phyloP scores from a whole-genome alignment of 176 grass and related monocot genomes.

The Urochloa ruziziensis region DNA sequence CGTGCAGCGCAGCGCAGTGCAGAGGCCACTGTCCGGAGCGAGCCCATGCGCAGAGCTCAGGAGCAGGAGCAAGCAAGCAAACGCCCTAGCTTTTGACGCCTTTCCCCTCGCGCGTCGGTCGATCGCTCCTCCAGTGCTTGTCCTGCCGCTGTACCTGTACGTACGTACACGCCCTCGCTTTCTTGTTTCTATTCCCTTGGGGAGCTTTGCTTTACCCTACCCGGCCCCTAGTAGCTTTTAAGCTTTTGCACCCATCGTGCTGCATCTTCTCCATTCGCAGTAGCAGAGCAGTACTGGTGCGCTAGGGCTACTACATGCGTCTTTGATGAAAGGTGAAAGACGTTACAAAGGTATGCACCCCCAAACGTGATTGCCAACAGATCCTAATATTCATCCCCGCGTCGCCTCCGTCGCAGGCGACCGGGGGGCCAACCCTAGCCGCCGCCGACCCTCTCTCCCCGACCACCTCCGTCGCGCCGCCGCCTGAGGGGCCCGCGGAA shows the following conservation, averaged over 20 bases:
- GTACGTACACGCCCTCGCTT: not conserved
- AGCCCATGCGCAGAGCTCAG: not conserved
- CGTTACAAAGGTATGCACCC: slow-evolving; percentile 15
- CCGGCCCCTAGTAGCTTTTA: too few relatives aligned
- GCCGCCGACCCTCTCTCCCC: too few relatives aligned
- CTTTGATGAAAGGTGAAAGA: slow-evolving; percentile 35
- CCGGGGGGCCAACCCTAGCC: too few relatives aligned
- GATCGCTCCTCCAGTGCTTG: not conserved
- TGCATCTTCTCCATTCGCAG: not conserved
- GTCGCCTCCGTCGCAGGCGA: too few relatives aligned
- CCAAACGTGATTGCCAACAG: too few relatives aligned
- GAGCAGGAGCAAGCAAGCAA: not conserved
- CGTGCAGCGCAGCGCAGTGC: not conserved
- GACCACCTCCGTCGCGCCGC: too few relatives aligned
- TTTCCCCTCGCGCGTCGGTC: not conserved
- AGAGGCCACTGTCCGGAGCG: too few relatives aligned
- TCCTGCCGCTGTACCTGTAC: not conserved
- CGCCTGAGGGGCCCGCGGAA: too few relatives aligned
- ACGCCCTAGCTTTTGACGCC: not conserved
- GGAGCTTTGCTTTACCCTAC: not conserved
- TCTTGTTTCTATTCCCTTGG: slow-evolving; percentile 30
- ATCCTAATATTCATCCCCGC: too few relatives aligned
- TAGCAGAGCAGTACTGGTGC: not conserved
- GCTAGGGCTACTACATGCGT: not conserved
- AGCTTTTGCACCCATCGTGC: not conserved